phyloP scores from a whole-genome alignment of 2,329 filamentous ascomycete genomes.

The Torrubiella hemipterigena region DNA sequence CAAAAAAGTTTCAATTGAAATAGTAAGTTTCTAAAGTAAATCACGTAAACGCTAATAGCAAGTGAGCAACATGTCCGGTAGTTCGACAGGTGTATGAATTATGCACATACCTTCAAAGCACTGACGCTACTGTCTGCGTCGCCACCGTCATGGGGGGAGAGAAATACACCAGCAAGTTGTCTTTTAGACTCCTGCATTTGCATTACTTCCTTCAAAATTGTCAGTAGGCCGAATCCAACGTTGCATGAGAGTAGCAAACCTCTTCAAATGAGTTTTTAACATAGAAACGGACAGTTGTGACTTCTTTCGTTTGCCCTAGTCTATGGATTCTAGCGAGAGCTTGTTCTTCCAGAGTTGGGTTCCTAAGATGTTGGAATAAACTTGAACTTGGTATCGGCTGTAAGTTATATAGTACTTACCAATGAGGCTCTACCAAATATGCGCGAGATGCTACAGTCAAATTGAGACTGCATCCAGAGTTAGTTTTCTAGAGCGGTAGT shows the following conservation, averaged over 20 bases:
- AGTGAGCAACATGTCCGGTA: too few relatives aligned
- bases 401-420: slow-evolving; percentile 12
- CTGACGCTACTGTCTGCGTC: too few relatives aligned
- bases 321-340: slow-evolving; percentile 23
- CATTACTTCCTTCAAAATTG: slow-evolving; percentile 3
- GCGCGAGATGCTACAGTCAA: slow-evolving; percentile 33
- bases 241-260: slow-evolving; percentile 9
- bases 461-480: too few relatives aligned
- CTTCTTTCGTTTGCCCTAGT: slow-evolving; percentile 18
- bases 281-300: slow-evolving; percentile 23
- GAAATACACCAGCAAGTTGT: slow-evolving; percentile 2
- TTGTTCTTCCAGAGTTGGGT: slow-evolving; percentile 27
- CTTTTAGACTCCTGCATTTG: slow-evolving; percentile 5
- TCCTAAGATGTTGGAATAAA: slow-evolving; percentile 14
- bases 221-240: too few relatives aligned
- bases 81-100: too few relatives aligned
- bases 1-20: too few relatives aligned
- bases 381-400: too few relatives aligned
- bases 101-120: too few relatives aligned
- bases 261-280: slow-evolving; percentile 23
- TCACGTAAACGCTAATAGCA: too few relatives aligned
- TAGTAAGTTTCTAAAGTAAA: too few relatives aligned
- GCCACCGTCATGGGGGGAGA: slow-evolving; percentile 3
- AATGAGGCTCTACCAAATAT: slow-evolving; percentile 39
- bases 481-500: too few relatives aligned